Base-by-base conservation (phyloP, 306 rosid genomes). In the Begonia loranthoides region DNA sequence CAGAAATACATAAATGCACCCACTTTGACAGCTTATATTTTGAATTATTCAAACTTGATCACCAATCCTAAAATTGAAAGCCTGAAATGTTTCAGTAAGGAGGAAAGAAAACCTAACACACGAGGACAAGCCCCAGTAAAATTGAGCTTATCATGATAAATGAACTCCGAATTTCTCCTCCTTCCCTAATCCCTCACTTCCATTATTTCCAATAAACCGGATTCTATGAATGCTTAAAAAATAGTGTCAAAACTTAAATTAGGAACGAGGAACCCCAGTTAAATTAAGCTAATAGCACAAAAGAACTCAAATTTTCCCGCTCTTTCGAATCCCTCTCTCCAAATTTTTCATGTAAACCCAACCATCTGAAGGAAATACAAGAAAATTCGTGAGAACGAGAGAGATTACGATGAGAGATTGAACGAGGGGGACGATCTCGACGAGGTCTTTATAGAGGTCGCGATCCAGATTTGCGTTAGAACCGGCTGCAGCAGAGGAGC, bases 381-480 rank as follows among this genome's bases (percentile, higher is more conserved):
- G 45, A 52, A 38, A 36, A 17, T 38, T 13, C 7, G 41, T 50
- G 1, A 3, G 45, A 43, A 44, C 50, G 33, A n/a, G 15, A 28
- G 52, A 47, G 52, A 51, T 78, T 77, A 86, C 81, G 60, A 82
- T 89, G 72, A 89, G 93, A 41, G 95, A 84, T 58, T 89, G 89
- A 62, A 84, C 89, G 17, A 89, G 95, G 40, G 93, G 95, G 33
- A 89, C 92, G 58, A 90, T 85, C 66, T 78, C 80, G 45, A 86
- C 92, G 33, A 90, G 92, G 78, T 90, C 88, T 4, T 90, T 73
- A 79, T 65, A 90, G 60, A 90, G 94, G 53, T 33, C 96, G 40
- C 84, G 94, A 79, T 80, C 87, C 59, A 92, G 60, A 66, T 76
- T 83, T 51, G 73, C 34, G 57, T 68, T 76, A 46, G 73, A 48